Conservation (phyloP, 2,329 filamentous ascomycete species). For the Sodiomyces alkalinus region DNA sequence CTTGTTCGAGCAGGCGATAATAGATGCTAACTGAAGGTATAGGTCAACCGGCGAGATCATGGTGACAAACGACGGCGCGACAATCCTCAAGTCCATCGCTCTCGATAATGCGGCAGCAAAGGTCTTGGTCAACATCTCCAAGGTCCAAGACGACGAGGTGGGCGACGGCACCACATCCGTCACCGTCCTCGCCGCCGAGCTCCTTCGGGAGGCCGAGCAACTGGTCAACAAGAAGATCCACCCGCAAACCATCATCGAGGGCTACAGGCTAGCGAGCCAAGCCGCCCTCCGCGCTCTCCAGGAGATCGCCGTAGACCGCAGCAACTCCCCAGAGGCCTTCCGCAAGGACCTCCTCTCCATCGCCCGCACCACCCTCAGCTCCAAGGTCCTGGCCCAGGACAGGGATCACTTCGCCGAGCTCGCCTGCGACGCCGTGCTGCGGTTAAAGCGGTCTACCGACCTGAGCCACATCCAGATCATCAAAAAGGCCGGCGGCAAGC, state of each 20-base stretch:
- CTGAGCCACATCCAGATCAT: constrained; percentile 98
- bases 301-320: constrained; percentile 77
- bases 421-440: constrained; percentile 79
- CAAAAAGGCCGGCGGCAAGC: constrained; percentile 96
- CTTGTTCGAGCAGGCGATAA: too few species aligned
- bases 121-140: constrained; percentile 97
- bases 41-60: constrained; percentile 93
- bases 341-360: constrained; percentile 81
- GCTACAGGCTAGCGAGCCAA: constrained; percentile 89
- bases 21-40: too few species aligned
- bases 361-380: constrained; percentile 88
- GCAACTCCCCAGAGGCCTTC: constrained; percentile 69
- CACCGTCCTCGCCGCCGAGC: constrained; percentile 89
- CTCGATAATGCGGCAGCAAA: constrained; percentile 97
- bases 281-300: constrained; percentile 77
- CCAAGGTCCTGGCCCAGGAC: constrained; percentile 91
- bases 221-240: constrained; percentile 97
- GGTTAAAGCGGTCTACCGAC: constrained; percentile 80
- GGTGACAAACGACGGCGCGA: constrained; percentile 97
- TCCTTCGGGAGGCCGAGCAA: constrained; percentile 91
- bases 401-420: constrained; percentile 81
- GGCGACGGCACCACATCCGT: constrained; percentile 97
- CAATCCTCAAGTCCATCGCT: constrained; percentile 94
- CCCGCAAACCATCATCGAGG: constrained; percentile 98
- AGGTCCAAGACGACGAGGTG: constrained; percentile 97